phyloP scores from a whole-genome alignment of 2,329 filamentous ascomycete species.

The Paraphoma sp. region DNA sequence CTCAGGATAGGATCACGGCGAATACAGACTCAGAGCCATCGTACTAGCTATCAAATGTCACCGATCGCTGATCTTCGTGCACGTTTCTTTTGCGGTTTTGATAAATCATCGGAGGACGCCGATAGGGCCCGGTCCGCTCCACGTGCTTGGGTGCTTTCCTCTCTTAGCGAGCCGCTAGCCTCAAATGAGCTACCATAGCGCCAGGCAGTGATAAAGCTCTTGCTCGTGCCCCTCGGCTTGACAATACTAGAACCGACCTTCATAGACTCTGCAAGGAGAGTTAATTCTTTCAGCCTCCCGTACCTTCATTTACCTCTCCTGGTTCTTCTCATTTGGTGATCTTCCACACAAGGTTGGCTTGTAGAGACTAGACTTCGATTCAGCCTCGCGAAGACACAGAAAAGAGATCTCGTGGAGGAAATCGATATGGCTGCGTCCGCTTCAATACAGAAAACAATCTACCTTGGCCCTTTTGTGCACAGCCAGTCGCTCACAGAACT shows the following conservation, averaged over 20 bases:
- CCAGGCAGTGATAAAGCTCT: conserved; percentile 23
- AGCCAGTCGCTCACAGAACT: conserved; percentile 56
- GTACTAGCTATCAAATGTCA: not conserved
- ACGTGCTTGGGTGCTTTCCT: conserved; percentile 16
- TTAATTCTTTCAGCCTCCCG: not conserved
- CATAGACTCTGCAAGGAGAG: not conserved
- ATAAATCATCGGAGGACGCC: conserved; percentile 22
- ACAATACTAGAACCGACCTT: not conserved
- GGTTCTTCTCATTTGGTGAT: not conserved
- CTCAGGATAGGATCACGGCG: conserved; percentile 15
- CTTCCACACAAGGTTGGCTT: no score
- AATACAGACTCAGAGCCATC: conserved; percentile 5
- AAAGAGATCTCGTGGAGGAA: not conserved
- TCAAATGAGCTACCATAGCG: conserved; percentile 1
- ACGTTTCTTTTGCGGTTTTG: conserved; percentile 12
- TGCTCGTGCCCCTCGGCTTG: conserved; percentile 6
- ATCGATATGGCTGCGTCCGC: conserved; percentile 38
- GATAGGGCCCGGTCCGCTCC: conserved; percentile 19
- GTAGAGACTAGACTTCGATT: not conserved
- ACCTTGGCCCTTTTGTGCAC: conserved; percentile 68
- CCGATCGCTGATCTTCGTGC: conserved; percentile 1
- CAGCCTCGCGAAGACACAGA: not conserved
- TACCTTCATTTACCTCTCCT: not conserved
- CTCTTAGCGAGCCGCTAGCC: conserved; percentile 24
- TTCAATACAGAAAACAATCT: conserved; percentile 52